These are phyloP conservation scores for Syzygium aromaticum DNA, from an alignment of 345 rosid species.

Conservation along the genomic window DNA sequence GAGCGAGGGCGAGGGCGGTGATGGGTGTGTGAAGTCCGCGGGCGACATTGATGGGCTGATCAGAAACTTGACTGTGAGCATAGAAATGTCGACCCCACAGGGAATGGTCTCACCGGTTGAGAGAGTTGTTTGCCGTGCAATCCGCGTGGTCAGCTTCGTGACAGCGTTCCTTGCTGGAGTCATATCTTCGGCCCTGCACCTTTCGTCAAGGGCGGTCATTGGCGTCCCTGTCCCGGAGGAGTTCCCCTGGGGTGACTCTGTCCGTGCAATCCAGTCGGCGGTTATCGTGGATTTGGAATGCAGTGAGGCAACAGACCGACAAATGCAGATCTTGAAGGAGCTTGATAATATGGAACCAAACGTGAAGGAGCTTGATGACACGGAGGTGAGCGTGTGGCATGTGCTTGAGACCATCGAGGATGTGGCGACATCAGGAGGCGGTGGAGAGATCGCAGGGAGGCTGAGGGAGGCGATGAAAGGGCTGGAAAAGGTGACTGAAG, in stretches of 20 bases:
- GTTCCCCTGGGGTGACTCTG: not conserved
- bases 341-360: not conserved
- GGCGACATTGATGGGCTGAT: not conserved
- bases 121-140: not conserved
- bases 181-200: not conserved
- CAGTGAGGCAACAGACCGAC: not conserved
- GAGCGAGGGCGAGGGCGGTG: not conserved
- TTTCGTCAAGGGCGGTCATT: not conserved
- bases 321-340: too few species aligned
- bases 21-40: too few species aligned
- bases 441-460: not conserved
- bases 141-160: not conserved
- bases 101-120: not conserved
- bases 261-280: not conserved
- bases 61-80: not conserved
- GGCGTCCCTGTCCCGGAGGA: not conserved
- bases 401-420: not conserved
- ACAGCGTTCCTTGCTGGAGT: not conserved
- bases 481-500: not conserved
- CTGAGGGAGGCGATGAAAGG: not conserved
- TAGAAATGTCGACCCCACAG: accelerated
- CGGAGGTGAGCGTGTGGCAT: not conserved
- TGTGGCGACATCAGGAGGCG: not conserved
- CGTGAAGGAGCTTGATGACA: not conserved
- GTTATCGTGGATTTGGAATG: not conserved